Evolutionary conservation across 306 rosid genomes (phyloP).

Genomic region (Citrullus amarus): DNA sequence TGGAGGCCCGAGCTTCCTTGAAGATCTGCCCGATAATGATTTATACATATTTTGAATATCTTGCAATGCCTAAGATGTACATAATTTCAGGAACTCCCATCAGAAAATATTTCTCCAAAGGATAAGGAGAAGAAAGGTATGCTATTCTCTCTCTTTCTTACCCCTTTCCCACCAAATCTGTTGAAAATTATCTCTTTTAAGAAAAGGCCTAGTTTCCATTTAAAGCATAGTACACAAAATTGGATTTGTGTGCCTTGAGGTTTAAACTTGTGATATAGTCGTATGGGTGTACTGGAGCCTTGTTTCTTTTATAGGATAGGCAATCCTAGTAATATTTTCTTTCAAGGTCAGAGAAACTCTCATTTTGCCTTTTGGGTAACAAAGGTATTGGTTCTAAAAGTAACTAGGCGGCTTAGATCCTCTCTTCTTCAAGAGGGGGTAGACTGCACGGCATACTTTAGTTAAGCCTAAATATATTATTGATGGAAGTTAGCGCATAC

Average conservation of each 20-base stretch:
- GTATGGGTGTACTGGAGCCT: not conserved
- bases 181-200: not conserved
- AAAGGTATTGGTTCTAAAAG: not conserved
- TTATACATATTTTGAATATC: not conserved
- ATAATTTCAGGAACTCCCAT: constrained; percentile 43
- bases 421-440: not conserved
- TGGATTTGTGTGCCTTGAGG: not conserved
- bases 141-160: not conserved
- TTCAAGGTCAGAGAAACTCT: not conserved
- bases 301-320: not conserved
- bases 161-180: not conserved
- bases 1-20: not conserved
- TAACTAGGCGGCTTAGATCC: not conserved
- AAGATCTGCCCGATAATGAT: not conserved
- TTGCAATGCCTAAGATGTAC: constrained; percentile 8
- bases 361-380: not conserved
- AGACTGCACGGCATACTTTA: not conserved
- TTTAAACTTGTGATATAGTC: not conserved
- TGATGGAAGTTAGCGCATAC: not conserved
- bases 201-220: not conserved
- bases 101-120: constrained; percentile 25
- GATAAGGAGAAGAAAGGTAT: constrained; percentile 54
- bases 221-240: not conserved
- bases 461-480: not conserved
- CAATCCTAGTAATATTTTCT: not conserved